Evolutionary conservation across 2,329 filamentous ascomycete species (phyloP).

Genomic region (Aspergillus udagawae): DNA sequence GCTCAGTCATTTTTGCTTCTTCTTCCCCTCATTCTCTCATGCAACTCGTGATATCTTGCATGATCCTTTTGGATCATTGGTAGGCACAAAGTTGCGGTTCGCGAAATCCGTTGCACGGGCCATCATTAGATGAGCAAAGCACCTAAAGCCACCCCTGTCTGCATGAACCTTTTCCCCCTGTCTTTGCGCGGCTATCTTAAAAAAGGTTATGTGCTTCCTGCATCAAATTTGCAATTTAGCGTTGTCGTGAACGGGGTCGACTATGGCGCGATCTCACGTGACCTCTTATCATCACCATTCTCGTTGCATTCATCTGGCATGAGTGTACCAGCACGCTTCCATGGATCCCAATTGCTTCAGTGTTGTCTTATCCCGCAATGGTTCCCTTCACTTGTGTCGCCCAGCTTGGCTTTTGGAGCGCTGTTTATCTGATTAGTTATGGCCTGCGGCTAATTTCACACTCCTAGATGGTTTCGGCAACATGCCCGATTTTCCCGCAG

Average conservation of each 20-base stretch:
- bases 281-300: slow-evolving; percentile 6
- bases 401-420: not conserved
- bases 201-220: slow-evolving; percentile 4
- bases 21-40: slow-evolving; percentile 1
- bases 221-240: slow-evolving; percentile 9
- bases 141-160: not conserved
- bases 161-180: slow-evolving; percentile 8
- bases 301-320: not conserved
- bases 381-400: not conserved
- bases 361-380: not conserved
- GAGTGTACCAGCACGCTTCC: not conserved
- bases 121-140: slow-evolving; percentile 7
- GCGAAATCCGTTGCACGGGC: slow-evolving; percentile 13
- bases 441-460: slow-evolving; percentile 3
- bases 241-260: slow-evolving; percentile 15
- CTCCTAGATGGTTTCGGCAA: slow-evolving; percentile 28
- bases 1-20: not conserved
- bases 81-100: not conserved
- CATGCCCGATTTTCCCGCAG: slow-evolving; percentile 27
- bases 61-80: not conserved
- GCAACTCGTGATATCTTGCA: not conserved
- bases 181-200: slow-evolving; percentile 8
- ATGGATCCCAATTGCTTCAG: not conserved
- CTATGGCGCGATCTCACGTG: slow-evolving; percentile 37
- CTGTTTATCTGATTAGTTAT: not conserved